Evolutionary conservation across 331 rosid genomes (phyloP), one percentile per base, ranked within the genome.

Genomic region (Malus hybrid): DNA sequence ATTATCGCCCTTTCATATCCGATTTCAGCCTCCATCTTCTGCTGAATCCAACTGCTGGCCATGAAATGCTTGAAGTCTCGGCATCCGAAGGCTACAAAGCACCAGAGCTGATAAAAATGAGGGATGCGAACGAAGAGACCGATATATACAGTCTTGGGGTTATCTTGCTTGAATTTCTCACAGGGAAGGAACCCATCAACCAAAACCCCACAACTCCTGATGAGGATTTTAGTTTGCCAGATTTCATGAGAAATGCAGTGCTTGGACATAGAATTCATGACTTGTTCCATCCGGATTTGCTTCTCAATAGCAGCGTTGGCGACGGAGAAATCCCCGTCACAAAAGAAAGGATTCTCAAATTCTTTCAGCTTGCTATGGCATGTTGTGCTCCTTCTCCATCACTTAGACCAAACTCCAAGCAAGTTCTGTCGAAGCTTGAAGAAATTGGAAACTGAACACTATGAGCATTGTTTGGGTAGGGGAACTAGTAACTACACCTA

Each of bases 341-440:
- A 0, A 93, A 90, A 87, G 97, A 89, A 81, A 56, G 76, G 70
- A 83, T 94, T 76, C 97, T 94, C 79, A 86, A 90, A 57, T 83
- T 85, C 72, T 92, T 92, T 73, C 93, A 92, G 86, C 92, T 94
- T 71, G 97, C 99, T 3, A 86, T 94, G 96, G 83, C 97, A 54
- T 94, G 97, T 72, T 92, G 97, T 68, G 89, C 97, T 36, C 97
- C 99, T 67, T 87, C 97, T 6, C 93, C 99, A 64, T 85, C 93
- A 67, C 81, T 92, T 31, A 90, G 99, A 79, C 99, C 99, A 34
- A 88, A 69, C 83, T 83, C 84, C 71, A 87, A 86, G 81, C 97
- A 90, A 84, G 86, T 92, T 52, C 80, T 92, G 10, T 71, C 84
- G 79, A 92, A 89, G 89, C 96, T 94, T 70, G 91, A 86, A 80